These are phyloP conservation scores for Solanum medicagineum DNA, from an alignment of 257 asterid genomes.

Conservation along the genomic window DNA sequence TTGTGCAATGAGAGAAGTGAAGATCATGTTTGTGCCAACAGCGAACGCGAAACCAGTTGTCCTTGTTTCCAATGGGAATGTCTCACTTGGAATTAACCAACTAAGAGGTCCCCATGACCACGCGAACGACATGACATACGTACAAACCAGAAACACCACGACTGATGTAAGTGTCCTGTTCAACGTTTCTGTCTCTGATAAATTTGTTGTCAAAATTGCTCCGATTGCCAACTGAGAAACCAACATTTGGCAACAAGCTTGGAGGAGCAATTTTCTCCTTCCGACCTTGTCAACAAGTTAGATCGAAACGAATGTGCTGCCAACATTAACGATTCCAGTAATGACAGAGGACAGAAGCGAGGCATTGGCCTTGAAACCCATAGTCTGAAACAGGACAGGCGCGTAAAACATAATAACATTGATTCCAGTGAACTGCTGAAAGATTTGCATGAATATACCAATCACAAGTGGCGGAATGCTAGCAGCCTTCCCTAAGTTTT, in stretches of 20 bases:
- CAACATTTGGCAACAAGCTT: background rate
- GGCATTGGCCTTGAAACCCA: background rate
- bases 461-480: background rate
- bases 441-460: background rate
- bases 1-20: background rate
- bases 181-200: background rate
- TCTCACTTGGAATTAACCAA: conserved; percentile 61
- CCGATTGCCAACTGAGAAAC: background rate
- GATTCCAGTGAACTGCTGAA: background rate
- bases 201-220: background rate
- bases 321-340: background rate
- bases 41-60: conserved; percentile 63
- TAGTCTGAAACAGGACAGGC: background rate
- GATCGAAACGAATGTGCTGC: background rate
- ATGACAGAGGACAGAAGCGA: background rate
- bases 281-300: background rate
- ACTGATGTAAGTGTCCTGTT: background rate
- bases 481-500: background rate
- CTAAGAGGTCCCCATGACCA: conserved; percentile 90
- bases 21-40: conserved; percentile 28
- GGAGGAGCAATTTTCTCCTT: background rate
- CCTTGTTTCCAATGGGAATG: conserved; percentile 52
- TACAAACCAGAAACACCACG: background rate
- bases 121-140: conserved; percentile 42
- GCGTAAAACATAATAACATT: background rate